A percentile compares a stretch with the other conserved stretches of the same genome.
Evolutionary conservation across 306 rosid genomes (phyloP).

Genomic region (Trifolium subterraneum): DNA sequence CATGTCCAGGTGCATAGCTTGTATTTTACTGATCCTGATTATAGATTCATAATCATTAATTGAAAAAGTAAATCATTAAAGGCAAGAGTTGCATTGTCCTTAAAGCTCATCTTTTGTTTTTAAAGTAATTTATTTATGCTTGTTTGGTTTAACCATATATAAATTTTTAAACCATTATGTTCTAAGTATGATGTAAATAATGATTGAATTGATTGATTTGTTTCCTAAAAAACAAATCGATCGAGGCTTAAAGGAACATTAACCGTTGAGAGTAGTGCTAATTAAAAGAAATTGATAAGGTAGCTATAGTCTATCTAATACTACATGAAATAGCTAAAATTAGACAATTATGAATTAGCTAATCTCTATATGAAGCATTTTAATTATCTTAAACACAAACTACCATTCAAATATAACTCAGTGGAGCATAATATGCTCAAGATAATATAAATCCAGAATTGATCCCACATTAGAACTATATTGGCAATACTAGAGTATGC

Average conservation of each 20-base stretch:
- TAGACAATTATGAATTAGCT: background rate
- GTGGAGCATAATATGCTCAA: slow-evolving; percentile 9
- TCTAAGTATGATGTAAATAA: background rate
- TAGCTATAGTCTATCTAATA: background rate
- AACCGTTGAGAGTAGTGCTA: background rate
- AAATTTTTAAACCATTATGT: slow-evolving; percentile 6
- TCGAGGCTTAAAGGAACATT: background rate
- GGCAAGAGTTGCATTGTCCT: slow-evolving; percentile 56
- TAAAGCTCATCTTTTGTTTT: slow-evolving; percentile 2
- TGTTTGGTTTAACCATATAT: slow-evolving; percentile 4
- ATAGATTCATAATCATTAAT: slow-evolving; percentile 40
- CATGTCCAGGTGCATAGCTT: slow-evolving; percentile 41
- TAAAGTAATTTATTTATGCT: slow-evolving; percentile 14
- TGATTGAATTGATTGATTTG: background rate
- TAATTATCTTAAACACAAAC: background rate
- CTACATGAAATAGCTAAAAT: slow-evolving; percentile 9
- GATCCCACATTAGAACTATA: slow-evolving; percentile 28
- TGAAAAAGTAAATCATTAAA: slow-evolving; percentile 39
- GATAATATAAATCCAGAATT: background rate
- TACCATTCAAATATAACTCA: background rate
- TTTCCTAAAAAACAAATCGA: background rate
- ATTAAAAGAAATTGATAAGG: background rate
- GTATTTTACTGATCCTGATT: slow-evolving; percentile 46
- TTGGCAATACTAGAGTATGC: background rate
- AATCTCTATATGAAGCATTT: background rate